phyloP scores from a whole-genome alignment of 1,139 yeast species.

The Torulaspora pretoriensis region DNA sequence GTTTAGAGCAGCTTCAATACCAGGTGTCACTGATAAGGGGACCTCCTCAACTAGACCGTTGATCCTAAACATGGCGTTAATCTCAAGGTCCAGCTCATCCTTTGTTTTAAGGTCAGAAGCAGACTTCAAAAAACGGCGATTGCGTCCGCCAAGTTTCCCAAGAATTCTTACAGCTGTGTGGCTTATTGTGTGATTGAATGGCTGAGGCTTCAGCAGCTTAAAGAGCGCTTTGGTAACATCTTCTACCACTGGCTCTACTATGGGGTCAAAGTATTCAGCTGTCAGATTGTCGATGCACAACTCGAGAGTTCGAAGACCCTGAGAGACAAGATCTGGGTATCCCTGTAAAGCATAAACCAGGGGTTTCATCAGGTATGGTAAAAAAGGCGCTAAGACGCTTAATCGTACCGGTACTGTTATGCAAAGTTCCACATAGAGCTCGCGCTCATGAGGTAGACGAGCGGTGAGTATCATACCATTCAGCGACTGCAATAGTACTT shows the following conservation, averaged over 20 bases:
- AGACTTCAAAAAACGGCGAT: constrained; percentile 76
- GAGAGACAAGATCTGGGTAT: constrained; percentile 84
- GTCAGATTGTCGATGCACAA: constrained; percentile 95
- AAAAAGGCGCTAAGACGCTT: constrained; percentile 88
- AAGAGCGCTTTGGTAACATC: constrained; percentile 92
- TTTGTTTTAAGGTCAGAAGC: constrained; percentile 59
- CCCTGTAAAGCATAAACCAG: constrained; percentile 88
- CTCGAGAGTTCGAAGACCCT: constrained; percentile 90
- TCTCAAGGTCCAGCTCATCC: constrained; percentile 60
- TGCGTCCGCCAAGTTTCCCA: constrained; percentile 95
- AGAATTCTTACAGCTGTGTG: constrained; percentile 90
- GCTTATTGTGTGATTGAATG: constrained; percentile 84
- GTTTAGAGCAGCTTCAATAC: constrained; percentile 64
- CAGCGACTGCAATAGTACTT: constrained; percentile 77
- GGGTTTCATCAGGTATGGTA: constrained; percentile 84
- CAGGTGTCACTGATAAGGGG: constrained; percentile 78
- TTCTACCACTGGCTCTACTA: constrained; percentile 89
- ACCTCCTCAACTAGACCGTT: constrained; percentile 62
- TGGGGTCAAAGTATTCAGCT: constrained; percentile 95
- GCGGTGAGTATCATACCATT: constrained; percentile 81
- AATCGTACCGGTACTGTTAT: constrained; percentile 92
- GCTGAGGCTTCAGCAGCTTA: constrained; percentile 86
- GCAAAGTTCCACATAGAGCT: constrained; percentile 89
- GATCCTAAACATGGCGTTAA: constrained; percentile 62
- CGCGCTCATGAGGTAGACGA: constrained; percentile 84